These are phyloP conservation scores for Leccinum griseonigrum DNA, from an alignment of 1,284 basidiomycete genomes.

Conservation along the genomic window DNA sequence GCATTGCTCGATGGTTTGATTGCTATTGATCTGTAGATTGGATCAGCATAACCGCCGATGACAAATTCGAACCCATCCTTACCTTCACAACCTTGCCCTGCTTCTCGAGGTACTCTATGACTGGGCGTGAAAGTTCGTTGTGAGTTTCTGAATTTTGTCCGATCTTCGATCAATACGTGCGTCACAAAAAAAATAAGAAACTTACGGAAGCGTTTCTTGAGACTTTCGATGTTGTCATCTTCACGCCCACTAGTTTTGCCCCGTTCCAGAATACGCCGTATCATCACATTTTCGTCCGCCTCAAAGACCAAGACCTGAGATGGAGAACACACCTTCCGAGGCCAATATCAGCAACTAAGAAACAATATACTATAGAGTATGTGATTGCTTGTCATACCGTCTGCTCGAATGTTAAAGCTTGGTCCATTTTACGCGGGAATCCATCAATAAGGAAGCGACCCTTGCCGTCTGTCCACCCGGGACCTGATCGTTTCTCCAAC, in stretches of 20 bases:
- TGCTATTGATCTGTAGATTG: slow-evolving; percentile 69
- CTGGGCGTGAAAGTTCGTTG: slow-evolving; percentile 92
- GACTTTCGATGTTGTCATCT: slow-evolving; percentile 94
- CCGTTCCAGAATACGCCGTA: slow-evolving; percentile 82
- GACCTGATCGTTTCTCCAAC: slow-evolving; percentile 44
- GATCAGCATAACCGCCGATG: slow-evolving; percentile 1
- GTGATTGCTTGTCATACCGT: slow-evolving; percentile 51
- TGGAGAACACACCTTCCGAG: slow-evolving; percentile 67
- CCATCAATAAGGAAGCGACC: slow-evolving; percentile 96
- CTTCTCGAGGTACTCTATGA: slow-evolving; percentile 82
- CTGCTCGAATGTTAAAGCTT: slow-evolving; percentile 91
- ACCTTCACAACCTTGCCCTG: slow-evolving; percentile 72
- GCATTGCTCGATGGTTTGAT: slow-evolving; percentile 72
- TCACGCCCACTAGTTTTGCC: slow-evolving; percentile 93
- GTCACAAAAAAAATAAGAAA: slow-evolving; percentile 23
- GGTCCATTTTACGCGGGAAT: slow-evolving; percentile 95
- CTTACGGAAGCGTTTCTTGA: slow-evolving; percentile 94
- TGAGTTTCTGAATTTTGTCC: slow-evolving; percentile 68
- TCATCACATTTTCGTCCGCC: slow-evolving; percentile 86
- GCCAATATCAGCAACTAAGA: slow-evolving; percentile 3
- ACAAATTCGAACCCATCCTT: neutral
- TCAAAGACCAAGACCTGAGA: slow-evolving; percentile 85
- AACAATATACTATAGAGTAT: neutral
- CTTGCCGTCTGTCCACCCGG: slow-evolving; percentile 71
- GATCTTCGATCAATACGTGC: slow-evolving; percentile 3